phyloP scores from a whole-genome alignment of 345 rosid genomes.

The Alliaria petiolata region DNA sequence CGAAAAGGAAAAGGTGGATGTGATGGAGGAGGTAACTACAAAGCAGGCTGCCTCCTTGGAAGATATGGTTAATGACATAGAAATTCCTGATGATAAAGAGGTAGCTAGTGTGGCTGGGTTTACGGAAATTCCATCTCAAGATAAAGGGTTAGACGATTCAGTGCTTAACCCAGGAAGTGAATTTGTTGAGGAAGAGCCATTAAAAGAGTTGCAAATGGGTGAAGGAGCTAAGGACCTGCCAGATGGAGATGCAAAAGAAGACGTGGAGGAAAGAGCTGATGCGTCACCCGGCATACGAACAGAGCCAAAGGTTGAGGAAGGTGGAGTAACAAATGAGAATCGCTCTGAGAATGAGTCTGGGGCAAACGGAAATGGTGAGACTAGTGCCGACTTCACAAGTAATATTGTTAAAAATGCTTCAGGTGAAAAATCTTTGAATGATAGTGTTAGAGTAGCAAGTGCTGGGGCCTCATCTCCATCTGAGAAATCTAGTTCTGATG shows the following conservation, averaged over 20 bases:
- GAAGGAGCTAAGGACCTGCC: conserved; percentile 12
- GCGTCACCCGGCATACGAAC: conserved; percentile 6
- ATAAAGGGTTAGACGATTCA: conserved; percentile 7
- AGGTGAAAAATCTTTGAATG: background rate
- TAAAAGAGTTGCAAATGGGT: conserved; percentile 8
- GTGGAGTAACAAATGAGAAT: conserved; percentile 19
- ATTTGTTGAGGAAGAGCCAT: conserved; percentile 1
- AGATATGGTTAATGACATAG: conserved; percentile 24
- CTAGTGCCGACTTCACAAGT: background rate
- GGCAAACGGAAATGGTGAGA: conserved; percentile 15
- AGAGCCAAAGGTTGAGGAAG: conserved; percentile 23
- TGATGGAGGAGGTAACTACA: conserved; percentile 23
- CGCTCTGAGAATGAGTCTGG: conserved; percentile 10
- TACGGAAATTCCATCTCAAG: conserved; percentile 19
- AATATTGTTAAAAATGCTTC: background rate
- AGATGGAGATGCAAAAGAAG: conserved; percentile 17
- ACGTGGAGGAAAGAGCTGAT: conserved; percentile 20
- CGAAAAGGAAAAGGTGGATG: background rate
- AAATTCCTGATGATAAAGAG: conserved; percentile 21
- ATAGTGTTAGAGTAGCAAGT: background rate
- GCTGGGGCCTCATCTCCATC: background rate
- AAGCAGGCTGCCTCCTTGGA: conserved; percentile 20
- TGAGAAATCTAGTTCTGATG: conserved; percentile 29
- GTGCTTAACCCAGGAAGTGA: conserved; percentile 6
- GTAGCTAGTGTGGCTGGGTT: conserved; percentile 27